Percentiles rank a stretch among this genome's conserved stretches.
Conservation (phyloP, 805 yeast genomes). For the Myxozyma udenii region DNA sequence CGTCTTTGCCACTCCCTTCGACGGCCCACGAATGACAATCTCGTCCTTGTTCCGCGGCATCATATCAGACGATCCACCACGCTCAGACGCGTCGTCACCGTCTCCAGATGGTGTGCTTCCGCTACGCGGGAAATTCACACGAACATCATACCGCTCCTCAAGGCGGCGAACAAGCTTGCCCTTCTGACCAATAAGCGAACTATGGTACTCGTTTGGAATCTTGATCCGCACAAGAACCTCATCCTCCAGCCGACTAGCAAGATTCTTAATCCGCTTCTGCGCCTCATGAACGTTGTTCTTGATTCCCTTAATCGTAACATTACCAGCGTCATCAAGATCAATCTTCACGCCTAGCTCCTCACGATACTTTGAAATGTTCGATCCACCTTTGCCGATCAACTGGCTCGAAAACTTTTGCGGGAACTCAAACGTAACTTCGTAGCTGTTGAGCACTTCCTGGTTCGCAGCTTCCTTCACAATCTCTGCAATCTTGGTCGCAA, state of each 20-base stretch:
- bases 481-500: slow-evolving; percentile 51
- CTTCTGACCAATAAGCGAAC: slow-evolving; percentile 76
- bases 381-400: slow-evolving; percentile 87
- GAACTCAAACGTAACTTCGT: slow-evolving; percentile 51
- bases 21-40: slow-evolving; percentile 78
- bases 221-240: slow-evolving; percentile 62
- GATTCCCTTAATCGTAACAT: slow-evolving; percentile 68
- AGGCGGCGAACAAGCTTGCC: slow-evolving; percentile 80
- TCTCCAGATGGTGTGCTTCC: slow-evolving; percentile 13
- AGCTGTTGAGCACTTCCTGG: slow-evolving; percentile 47
- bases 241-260: slow-evolving; percentile 78
- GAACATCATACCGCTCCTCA: slow-evolving; percentile 82
- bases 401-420: slow-evolving; percentile 69
- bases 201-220: slow-evolving; percentile 75
- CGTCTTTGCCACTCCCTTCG: slow-evolving; percentile 81
- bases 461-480: slow-evolving; percentile 57
- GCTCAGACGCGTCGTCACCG: slow-evolving; percentile 1
- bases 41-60: slow-evolving; percentile 47
- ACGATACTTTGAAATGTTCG: slow-evolving; percentile 62
- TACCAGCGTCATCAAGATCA: slow-evolving; percentile 62
- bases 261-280: slow-evolving; percentile 52
- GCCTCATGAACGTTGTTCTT: slow-evolving; percentile 76
- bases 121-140: slow-evolving; percentile 67
- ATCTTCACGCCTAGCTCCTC: slow-evolving; percentile 73
- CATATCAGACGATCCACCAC: slow-evolving; percentile 19